Conservation (phyloP, 228 moss, liverwort and hornwort genomes). For the Sphagnum fallax region DNA sequence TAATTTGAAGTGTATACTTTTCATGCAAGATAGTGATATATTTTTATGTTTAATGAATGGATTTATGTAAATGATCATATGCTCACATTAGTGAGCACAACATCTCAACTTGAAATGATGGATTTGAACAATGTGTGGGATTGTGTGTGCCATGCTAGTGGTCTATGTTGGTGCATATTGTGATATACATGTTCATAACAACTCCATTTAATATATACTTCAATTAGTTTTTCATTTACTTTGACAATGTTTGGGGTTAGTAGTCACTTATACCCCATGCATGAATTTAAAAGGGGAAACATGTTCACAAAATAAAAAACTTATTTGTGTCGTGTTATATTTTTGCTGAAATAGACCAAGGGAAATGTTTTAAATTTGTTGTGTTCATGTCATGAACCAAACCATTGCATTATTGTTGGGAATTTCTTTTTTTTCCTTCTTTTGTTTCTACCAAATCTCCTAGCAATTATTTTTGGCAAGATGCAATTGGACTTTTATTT, state of each 20-base stretch:
- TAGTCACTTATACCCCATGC: background rate
- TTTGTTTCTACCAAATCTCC: constrained; percentile 37
- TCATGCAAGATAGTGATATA: no score
- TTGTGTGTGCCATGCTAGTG: constrained; percentile 20
- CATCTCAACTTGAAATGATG: background rate
- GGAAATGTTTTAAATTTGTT: no score
- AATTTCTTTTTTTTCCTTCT: no score
- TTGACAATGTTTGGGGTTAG: constrained; percentile 48
- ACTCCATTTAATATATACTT: constrained; percentile 30
- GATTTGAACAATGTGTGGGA: background rate
- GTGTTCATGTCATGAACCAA: background rate
- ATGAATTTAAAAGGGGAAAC: no score
- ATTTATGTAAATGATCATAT: no score
- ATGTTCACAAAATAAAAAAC: no score
- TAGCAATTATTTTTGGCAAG: constrained; percentile 43
- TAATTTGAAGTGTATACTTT: no score
- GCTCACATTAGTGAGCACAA: no score
- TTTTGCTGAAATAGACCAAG: no score
- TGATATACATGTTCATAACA: constrained; percentile 44
- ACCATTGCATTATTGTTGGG: constrained; percentile 15
- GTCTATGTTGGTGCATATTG: constrained; percentile 43
- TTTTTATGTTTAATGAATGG: no score
- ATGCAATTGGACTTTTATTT: constrained; percentile 48
- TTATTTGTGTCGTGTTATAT: no score
- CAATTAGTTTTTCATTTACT: constrained; percentile 34